phyloP scores from a whole-genome alignment of 2,329 filamentous ascomycete species.

The Verticillium nonalfalfae region DNA sequence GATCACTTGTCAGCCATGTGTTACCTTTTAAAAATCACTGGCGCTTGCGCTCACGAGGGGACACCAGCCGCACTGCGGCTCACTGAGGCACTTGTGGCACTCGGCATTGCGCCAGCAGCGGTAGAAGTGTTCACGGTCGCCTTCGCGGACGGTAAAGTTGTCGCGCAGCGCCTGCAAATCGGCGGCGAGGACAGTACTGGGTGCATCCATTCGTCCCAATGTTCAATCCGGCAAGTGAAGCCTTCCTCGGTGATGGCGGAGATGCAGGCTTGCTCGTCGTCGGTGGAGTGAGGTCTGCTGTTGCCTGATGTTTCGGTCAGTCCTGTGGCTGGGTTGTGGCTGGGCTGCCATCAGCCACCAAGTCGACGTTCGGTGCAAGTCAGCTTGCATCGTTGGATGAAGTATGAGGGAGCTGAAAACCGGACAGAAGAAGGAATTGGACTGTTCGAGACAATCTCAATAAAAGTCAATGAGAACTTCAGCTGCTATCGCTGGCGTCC shows the following conservation, averaged over 20 bases:
- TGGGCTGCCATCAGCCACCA: not conserved
- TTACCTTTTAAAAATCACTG: not conserved
- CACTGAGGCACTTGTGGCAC: constrained; percentile 38
- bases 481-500: too few species aligned
- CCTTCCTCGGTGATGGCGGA: not conserved
- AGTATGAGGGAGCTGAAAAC: too few species aligned
- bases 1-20: constrained; percentile 1
- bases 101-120: constrained; percentile 46
- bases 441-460: too few species aligned
- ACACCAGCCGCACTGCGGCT: constrained; percentile 43
- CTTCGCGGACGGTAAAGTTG: constrained; percentile 23
- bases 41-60: constrained; percentile 35
- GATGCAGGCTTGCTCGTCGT: not conserved
- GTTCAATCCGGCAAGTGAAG: not conserved
- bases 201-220: not conserved
- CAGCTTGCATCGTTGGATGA: too few species aligned
- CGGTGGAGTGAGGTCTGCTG: not conserved
- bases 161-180: constrained; percentile 2
- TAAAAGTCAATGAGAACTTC: too few species aligned
- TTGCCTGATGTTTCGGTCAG: not conserved
- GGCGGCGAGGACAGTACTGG: not conserved
- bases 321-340: not conserved
- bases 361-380: too few species aligned
- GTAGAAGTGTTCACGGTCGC: constrained; percentile 31
- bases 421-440: too few species aligned